phyloP scores from a whole-genome alignment of 1,284 basidiomycete genomes.

The Tilletiopsis washingtonensis region DNA sequence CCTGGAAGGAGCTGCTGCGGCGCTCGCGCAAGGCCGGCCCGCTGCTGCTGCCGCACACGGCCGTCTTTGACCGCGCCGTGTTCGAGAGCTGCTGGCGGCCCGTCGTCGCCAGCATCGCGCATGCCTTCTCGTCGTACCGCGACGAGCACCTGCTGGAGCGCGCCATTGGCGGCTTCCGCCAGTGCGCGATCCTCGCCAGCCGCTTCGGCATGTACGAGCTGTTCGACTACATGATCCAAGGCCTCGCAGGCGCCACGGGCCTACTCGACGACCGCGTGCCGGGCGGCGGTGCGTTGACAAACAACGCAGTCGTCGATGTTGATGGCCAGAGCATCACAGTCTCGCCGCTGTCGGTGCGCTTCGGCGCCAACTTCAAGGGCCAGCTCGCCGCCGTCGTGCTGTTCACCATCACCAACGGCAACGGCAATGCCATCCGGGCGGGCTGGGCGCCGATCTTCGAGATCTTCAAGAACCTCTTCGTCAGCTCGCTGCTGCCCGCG shows the following conservation, averaged over 20 bases:
- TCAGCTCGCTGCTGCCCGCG: constrained; percentile 72
- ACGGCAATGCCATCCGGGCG: constrained; percentile 85
- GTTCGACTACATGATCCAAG: constrained; percentile 90
- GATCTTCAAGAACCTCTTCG: constrained; percentile 93
- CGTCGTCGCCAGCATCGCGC: constrained; percentile 60
- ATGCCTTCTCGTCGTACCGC: constrained; percentile 78
- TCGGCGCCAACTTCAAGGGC: constrained; percentile 90
- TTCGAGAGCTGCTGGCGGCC: constrained; percentile 87
- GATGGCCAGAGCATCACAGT: constrained; percentile 82
- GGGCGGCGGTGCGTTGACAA: constrained; percentile 48
- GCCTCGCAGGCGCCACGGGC: constrained; percentile 53
- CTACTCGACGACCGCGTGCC: constrained; percentile 26
- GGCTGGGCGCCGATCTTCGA: constrained; percentile 90
- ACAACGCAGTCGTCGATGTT: constrained; percentile 84
- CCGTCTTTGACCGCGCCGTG: constrained; percentile 80
- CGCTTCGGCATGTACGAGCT: constrained; percentile 85
- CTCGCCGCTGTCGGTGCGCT: constrained; percentile 81
- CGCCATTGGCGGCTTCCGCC: constrained; percentile 86
- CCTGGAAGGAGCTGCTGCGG: constrained; percentile 90
- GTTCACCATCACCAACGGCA: constrained; percentile 95
- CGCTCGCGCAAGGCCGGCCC: constrained; percentile 73
- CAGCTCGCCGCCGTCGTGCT: constrained; percentile 94
- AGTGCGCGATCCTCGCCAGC: constrained; percentile 87
- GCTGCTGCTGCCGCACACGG: constrained; percentile 69
- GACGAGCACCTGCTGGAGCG: constrained; percentile 95